These are phyloP conservation scores for Acorus gramineus DNA, from an alignment of 106 monocot species.

Conservation along the genomic window DNA sequence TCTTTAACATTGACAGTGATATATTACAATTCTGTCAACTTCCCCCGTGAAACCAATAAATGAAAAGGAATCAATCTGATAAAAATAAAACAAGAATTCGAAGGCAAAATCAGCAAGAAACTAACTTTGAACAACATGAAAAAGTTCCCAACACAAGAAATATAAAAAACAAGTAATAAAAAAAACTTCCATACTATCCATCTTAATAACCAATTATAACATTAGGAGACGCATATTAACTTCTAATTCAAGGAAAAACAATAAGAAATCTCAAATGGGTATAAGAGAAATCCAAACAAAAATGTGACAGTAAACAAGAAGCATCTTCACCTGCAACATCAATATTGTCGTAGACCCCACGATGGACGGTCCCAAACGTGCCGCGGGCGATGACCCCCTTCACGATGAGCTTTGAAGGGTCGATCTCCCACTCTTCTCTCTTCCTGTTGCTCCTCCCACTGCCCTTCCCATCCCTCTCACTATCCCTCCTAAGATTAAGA, in stretches of 20 bases:
- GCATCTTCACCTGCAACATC: slow-evolving; percentile 58
- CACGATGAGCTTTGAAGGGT: slow-evolving; percentile 58
- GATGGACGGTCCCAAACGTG: slow-evolving; percentile 84
- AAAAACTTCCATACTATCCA: too few relatives aligned
- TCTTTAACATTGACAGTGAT: too few relatives aligned
- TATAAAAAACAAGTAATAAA: too few relatives aligned
- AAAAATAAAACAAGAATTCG: too few relatives aligned
- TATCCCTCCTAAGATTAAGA: not conserved
- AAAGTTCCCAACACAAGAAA: too few relatives aligned
- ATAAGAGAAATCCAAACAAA: not conserved
- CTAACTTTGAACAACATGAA: too few relatives aligned
- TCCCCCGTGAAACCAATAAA: too few relatives aligned
- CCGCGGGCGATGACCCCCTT: slow-evolving; percentile 76
- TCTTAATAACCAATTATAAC: too few relatives aligned
- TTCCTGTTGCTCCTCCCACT: not conserved
- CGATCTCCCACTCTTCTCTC: slow-evolving; percentile 87
- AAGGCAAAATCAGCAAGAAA: too few relatives aligned
- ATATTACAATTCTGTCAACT: too few relatives aligned
- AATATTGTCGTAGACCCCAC: slow-evolving; percentile 70
- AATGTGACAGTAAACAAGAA: not conserved
- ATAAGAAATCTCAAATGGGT: not conserved
- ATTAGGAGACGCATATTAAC: too few relatives aligned
- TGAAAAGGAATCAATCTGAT: too few relatives aligned
- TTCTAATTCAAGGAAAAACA: not conserved
- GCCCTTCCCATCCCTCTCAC: slow-evolving; percentile 5